Evolutionary conservation across 1,284 basidiomycete genomes (phyloP).

Genomic region (Heterobasidion parviporum): DNA sequence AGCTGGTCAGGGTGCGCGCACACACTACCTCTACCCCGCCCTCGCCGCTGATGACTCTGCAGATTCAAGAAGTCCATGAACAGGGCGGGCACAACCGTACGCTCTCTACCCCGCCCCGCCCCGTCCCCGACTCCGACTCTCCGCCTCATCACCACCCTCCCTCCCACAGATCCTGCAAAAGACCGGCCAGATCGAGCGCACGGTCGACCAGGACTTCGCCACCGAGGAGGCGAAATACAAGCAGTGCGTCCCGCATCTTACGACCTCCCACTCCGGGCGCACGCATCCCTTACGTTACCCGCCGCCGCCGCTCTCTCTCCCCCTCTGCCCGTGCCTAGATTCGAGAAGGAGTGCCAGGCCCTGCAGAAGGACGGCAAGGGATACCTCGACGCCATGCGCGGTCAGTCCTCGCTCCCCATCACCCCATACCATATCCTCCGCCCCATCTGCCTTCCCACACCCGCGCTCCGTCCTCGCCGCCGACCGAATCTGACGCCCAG

Average conservation of each 20-base stretch:
- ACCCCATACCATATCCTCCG: too few species aligned
- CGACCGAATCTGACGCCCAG: not conserved
- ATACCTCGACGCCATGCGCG: constrained; percentile 91
- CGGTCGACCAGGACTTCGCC: constrained; percentile 89
- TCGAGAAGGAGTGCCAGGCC: constrained; percentile 88
- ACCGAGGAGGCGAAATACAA: constrained; percentile 90
- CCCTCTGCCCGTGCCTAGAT: constrained; percentile 37
- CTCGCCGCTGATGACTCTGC: not conserved
- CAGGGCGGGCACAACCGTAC: constrained; percentile 82
- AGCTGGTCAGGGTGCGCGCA: constrained; percentile 41
- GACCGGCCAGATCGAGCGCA: constrained; percentile 95
- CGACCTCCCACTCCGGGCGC: not conserved
- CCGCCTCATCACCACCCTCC: constrained; percentile 8
- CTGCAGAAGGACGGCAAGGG: constrained; percentile 95
- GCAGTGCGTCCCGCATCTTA: constrained; percentile 48
- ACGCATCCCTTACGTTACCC: not conserved
- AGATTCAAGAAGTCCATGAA: constrained; percentile 95
- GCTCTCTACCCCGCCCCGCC: constrained; percentile 15
- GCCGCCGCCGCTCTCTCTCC: not conserved
- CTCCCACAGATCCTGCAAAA: constrained; percentile 77
- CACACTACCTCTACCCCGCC: not conserved
- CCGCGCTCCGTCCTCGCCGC: not conserved
- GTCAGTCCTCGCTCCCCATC: constrained; percentile 32
- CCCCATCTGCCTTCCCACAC: not conserved
- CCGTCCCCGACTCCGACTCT: not conserved